Base-by-base conservation (phyloP, 2,329 filamentous ascomycete species). In the Paramyrothecium sp. region DNA sequence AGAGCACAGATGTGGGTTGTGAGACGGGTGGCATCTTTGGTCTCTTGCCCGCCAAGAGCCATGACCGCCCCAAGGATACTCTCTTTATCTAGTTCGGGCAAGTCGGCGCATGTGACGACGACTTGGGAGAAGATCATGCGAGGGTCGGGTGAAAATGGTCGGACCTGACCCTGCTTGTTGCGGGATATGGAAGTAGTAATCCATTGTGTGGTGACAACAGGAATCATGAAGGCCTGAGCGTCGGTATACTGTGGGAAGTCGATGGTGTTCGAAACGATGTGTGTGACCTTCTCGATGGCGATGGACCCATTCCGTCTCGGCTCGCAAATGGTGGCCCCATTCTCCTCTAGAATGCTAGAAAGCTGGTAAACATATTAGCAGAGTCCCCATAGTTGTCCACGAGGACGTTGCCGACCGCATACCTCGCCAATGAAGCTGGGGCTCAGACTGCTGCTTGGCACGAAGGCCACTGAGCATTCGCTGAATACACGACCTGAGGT, bases 1-100 rank as follows among this genome's bases (percentile, higher is more conserved):
- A 97, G 78, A 5, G 94, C 91, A 59, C 96, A 94, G 55, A 99
- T 84, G 73, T 99, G 95, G 2, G 95, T 98, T 10, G 91, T 91
- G 61, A 89, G 72, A 57, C 86, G 89, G 4, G 87, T 88, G 50
- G 96, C 76, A 54, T 85, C 83, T 53, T 86, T 84, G 21, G 87
- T 88, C 68, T 93, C 91, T 65, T 91, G 84, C 17, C 95, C 95
- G 21, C 95, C 95, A 75, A 97, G 87, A 0, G 95, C 94, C 67
- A 97, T 78, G 2, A 94, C 91, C 1, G 92, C 94, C 12, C 93
- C 95, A 44, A 91, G 86, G 56, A 99, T 97, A 12, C 92, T 91
- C 75, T 98, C 94, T 70, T 92, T 91, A 73, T 99, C 95, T 38
- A 87, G 89, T 38, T 86, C 79, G 0, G 95, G 95, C 51, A 99